Evolutionary conservation across 352 stramenopile genomes (phyloP).

Genomic region (Elongisporangium senticosum): DNA sequence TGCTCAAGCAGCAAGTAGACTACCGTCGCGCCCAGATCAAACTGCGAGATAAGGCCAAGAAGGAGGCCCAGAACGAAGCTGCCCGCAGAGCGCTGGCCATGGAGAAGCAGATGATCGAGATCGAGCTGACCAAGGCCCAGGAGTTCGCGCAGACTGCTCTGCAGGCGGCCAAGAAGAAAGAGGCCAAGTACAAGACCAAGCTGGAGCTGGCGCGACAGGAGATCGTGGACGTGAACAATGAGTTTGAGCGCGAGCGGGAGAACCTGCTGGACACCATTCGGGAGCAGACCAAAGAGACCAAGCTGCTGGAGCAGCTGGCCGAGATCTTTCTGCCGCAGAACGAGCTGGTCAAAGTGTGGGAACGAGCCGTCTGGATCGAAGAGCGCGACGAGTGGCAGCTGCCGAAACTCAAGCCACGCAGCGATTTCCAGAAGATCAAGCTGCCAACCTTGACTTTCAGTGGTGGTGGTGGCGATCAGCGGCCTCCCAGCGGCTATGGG

Average conservation of each 20-base stretch:
- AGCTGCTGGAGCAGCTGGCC: conserved; percentile 85
- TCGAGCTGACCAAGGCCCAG: conserved; percentile 66
- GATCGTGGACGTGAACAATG: conserved; percentile 74
- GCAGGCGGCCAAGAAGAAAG: conserved; percentile 50
- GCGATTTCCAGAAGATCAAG: conserved; percentile 80
- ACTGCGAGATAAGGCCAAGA: conserved; percentile 67
- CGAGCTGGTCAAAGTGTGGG: conserved; percentile 86
- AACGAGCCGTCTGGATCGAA: conserved; percentile 79
- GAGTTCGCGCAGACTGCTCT: conserved; percentile 57
- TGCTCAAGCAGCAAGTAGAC: conserved; percentile 82
- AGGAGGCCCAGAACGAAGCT: conserved; percentile 57
- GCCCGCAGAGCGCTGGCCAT: conserved; percentile 45
- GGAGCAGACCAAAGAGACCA: conserved; percentile 86
- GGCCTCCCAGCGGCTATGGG: conserved; percentile 5
- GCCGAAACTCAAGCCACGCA: conserved; percentile 68
- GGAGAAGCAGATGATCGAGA: conserved; percentile 73
- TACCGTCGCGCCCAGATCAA: conserved; percentile 75
- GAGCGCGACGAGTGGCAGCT: conserved; percentile 75
- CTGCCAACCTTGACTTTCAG: conserved; percentile 38
- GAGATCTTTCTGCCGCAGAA: conserved; percentile 81
- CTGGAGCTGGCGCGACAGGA: conserved; percentile 75
- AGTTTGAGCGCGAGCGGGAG: conserved; percentile 84
- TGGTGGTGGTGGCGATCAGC: conserved; percentile 7
- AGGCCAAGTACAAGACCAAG: conserved; percentile 62
- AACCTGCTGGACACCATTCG: conserved; percentile 84